A percentile compares a stretch with the other conserved stretches of the same genome.
phyloP scores from a whole-genome alignment of 345 rosid species.

The Punica granatum region DNA sequence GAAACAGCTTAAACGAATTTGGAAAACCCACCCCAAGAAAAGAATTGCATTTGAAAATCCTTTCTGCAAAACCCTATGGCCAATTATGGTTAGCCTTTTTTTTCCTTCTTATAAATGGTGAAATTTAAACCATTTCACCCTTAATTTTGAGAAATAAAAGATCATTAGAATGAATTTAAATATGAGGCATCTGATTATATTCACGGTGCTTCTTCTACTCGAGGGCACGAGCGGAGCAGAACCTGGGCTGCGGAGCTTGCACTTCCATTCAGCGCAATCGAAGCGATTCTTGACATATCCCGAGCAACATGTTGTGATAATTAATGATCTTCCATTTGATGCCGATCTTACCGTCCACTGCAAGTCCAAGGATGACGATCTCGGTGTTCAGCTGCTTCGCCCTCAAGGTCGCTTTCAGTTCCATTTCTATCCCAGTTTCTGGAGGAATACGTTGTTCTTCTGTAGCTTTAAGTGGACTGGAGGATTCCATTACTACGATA shows the following conservation, averaged over 20 bases:
- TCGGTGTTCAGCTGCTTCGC: neutral
- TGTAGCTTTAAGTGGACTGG: neutral
- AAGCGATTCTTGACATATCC: too few species aligned
- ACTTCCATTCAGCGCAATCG: too few species aligned
- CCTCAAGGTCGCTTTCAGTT: neutral
- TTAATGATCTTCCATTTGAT: neutral
- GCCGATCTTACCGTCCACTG: neutral
- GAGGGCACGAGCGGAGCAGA: neutral
- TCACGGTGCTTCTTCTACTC: neutral
- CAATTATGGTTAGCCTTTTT: too few species aligned
- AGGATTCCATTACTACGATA: neutral
- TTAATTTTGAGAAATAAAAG: too few species aligned
- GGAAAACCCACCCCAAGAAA: too few species aligned
- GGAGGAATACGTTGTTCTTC: neutral
- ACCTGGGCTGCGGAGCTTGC: too few species aligned
- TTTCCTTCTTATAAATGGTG: too few species aligned
- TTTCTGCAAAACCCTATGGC: too few species aligned
- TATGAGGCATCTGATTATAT: neutral
- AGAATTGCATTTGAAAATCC: too few species aligned
- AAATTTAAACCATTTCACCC: too few species aligned
- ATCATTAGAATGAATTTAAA: neutral
- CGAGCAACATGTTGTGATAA: too few species aligned
- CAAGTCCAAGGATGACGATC: slow-evolving; percentile 5
- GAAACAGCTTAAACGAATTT: too few species aligned
- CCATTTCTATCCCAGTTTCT: neutral